phyloP scores from a whole-genome alignment of 208 protist species.

The Leishmania amazonensis region DNA sequence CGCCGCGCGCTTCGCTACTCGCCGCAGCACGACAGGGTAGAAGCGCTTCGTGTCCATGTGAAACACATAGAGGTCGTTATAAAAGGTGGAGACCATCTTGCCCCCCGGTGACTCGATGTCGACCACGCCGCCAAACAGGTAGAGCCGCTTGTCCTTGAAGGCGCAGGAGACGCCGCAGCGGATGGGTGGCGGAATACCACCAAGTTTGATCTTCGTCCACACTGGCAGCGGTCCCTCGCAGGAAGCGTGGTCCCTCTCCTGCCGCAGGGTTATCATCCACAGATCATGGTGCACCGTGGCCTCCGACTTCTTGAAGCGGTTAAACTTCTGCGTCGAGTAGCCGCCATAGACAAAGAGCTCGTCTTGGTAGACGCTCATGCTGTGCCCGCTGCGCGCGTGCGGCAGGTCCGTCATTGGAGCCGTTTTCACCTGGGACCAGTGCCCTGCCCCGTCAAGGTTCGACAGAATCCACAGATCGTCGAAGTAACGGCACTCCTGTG shows the following conservation, averaged over 20 bases:
- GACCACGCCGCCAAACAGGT: slow-evolving; percentile 91
- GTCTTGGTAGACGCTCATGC: slow-evolving; percentile 84
- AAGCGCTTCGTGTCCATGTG: slow-evolving; percentile 91
- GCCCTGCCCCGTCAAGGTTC: slow-evolving; percentile 72
- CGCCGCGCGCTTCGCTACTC: slow-evolving; percentile 17
- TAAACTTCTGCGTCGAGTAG: slow-evolving; percentile 88
- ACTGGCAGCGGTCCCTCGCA: slow-evolving; percentile 33
- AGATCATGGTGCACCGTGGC: slow-evolving; percentile 91
- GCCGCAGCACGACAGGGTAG: slow-evolving; percentile 83
- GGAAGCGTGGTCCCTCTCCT: not conserved
- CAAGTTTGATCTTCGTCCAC: slow-evolving; percentile 80
- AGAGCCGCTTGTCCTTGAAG: slow-evolving; percentile 84
- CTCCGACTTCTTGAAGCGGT: slow-evolving; percentile 89
- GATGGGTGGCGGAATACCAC: slow-evolving; percentile 88
- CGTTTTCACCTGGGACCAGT: slow-evolving; percentile 62
- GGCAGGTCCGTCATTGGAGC: slow-evolving; percentile 46
- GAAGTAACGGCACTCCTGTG: slow-evolving; percentile 86
- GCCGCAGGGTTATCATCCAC: slow-evolving; percentile 71
- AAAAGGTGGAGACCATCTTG: slow-evolving; percentile 87
- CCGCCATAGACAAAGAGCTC: slow-evolving; percentile 90
- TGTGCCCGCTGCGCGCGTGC: slow-evolving; percentile 81
- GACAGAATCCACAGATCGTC: slow-evolving; percentile 90
- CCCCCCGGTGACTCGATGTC: slow-evolving; percentile 88
- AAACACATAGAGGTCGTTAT: slow-evolving; percentile 91
- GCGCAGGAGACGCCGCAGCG: slow-evolving; percentile 64